Evolutionary conservation across 768 basidiomycete species (phyloP), one percentile per base, ranked within the genome.

Genomic region (Podaxis sp.): DNA sequence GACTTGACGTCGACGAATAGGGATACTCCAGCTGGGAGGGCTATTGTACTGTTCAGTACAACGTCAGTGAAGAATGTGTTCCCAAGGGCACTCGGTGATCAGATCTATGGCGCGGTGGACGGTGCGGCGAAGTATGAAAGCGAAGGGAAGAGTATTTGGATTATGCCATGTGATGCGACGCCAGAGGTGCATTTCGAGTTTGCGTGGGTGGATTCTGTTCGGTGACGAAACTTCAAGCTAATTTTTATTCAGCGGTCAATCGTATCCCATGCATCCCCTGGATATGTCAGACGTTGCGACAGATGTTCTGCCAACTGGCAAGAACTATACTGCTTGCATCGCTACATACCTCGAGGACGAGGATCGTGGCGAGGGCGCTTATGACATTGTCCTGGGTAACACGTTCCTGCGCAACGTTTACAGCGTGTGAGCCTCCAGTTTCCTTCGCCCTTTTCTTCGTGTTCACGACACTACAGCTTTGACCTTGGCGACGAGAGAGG

Each of bases 231-330:
- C 51, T 30, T 4, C 3, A 10, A 10, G 12, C 8, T 63, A 50
- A 58, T 63, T 28, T 15, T 17, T 20, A 17, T 30, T 40, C 53
- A 77, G 79, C 8, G 72, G 69, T 36, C 67, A 72, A 53, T 49
- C 67, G 12, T 79, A 74, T 58, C 68, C 79, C 12, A 73, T 83
- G 53, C 79, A 83, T 58, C 81, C 82, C 22, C 71, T 83, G 44
- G 82, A 83, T 56, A 58, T 83, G 37, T 76, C 72, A 22, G 71
- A 70, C 6, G 72, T 77, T 24, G 63, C 65, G 6, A 64, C 69
- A 2, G 70, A 76, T 48, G 40, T 65, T 3, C 61, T 65, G 3
- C 53, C 73, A 0, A 50, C 70, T 17, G 75, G 76, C 4, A 64
- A 74, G 1, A 69, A 76, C 7, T 76, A 75, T 58, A 77, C 78